Evolutionary conservation across 345 rosid genomes (phyloP), one percentile per base, ranked within the genome.

Genomic region (Eucalyptus tenuipes): DNA sequence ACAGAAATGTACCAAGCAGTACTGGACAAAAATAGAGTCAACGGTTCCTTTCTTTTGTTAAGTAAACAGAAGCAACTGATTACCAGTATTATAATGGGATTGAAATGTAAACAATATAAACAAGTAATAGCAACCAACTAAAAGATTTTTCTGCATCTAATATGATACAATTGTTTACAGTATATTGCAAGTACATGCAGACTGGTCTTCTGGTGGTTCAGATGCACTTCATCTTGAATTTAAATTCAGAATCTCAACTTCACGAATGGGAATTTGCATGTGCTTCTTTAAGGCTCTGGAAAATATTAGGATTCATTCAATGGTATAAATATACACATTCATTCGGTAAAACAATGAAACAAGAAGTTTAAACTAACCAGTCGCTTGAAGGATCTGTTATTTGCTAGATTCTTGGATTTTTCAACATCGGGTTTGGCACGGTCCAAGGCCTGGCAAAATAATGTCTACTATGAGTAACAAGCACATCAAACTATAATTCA

Each of bases 341-440:
- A 31, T 29, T 29, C 15, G 31, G 86, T 88, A 48, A 49, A 61
- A 29, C 50, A 3, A 33, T 50, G 45, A 86, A 49, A 29, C 79
- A 31, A n/a, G 47, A 85, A 53, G 50, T 55, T 88, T 89, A 86
- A 80, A 53, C 95, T 57, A 92, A 95, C 97, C 93, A 95, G 92
- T 57, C 96, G 92, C 88, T 95, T 95, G 91, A 95, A 95, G 88
- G 97, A 96, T 89, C 92, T 93, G 91, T 87, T 94, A 88, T 89
- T 92, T 87, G 91, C 88, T 14, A 91, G 61, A 55, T 90, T 91
- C 88, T 87, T 90, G 49, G 93, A 90, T 89, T 89, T 92, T 86
- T 93, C 94, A 33, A 68, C 87, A 84, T 94, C 96, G 8, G 95
- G 94, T 94, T 93, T 96, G 59, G 98, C 97, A 87, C 94, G 94